Conservation (phyloP, 495 filamentous ascomycete species). For the Xylaria nigripes region DNA sequence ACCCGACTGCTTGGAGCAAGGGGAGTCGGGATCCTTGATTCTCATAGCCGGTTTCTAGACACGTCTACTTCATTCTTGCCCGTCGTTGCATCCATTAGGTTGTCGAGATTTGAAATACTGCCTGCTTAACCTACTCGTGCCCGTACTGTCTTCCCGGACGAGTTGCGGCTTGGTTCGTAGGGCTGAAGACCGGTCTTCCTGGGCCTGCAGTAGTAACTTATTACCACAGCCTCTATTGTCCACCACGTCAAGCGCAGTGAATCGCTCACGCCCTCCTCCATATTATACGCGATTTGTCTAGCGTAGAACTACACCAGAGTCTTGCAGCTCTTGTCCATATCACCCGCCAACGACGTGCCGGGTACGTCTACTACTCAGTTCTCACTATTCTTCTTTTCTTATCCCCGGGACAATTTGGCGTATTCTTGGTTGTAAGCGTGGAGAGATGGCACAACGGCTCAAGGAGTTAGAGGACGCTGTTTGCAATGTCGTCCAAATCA, state of each 20-base stretch:
- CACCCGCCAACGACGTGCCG: neutral
- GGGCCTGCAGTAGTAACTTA: too few relatives aligned
- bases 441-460: neutral
- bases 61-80: neutral
- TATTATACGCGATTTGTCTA: neutral
- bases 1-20: neutral
- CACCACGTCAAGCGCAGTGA: too few relatives aligned
- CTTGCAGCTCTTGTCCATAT: neutral
- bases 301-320: neutral
- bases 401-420: neutral
- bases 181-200: too few relatives aligned
- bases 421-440: neutral
- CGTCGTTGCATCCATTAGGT: neutral
- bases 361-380: neutral
- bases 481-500: conserved; percentile 20
- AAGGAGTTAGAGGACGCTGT: conserved; percentile 20
- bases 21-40: too few relatives aligned
- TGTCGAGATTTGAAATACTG: neutral
- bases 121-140: too few relatives aligned
- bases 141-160: too few relatives aligned
- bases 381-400: neutral
- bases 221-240: too few relatives aligned
- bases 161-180: too few relatives aligned
- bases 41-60: neutral
- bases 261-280: too few relatives aligned